Evolutionary conservation across 1,139 yeast genomes (phyloP).

Genomic region (Pichia sp.): DNA sequence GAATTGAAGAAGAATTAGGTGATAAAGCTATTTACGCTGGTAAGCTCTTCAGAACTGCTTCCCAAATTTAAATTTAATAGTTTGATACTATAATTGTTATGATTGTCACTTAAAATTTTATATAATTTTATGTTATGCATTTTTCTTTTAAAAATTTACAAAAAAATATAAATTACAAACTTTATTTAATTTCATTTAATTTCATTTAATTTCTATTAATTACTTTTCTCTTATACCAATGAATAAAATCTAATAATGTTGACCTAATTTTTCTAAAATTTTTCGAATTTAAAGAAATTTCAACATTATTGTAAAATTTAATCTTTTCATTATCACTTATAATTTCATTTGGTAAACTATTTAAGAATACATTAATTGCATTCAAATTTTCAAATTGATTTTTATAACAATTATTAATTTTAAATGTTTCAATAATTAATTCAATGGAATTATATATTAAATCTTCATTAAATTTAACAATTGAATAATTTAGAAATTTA

Average conservation of each 20-base stretch:
- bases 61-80: conserved; percentile 2
- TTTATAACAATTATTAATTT: conserved; percentile 34
- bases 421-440: conserved; percentile 58
- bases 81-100: neutral
- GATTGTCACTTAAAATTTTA: too few relatives aligned
- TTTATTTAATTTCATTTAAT: too few relatives aligned
- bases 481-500: conserved; percentile 57
- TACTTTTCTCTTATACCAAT: conserved; percentile 79
- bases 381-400: conserved; percentile 36
- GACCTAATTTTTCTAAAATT: conserved; percentile 71
- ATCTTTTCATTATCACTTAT: conserved; percentile 61
- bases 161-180: too few relatives aligned
- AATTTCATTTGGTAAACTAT: conserved; percentile 40
- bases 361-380: conserved; percentile 59
- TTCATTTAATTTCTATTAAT: conserved; percentile 21
- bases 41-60: conserved; percentile 61
- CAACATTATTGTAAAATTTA: conserved; percentile 51
- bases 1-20: conserved; percentile 97
- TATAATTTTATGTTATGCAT: neutral
- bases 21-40: conserved; percentile 95
- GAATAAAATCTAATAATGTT: conserved; percentile 66
- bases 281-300: conserved; percentile 56
- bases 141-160: neutral
- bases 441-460: conserved; percentile 73
- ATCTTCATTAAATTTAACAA: conserved; percentile 67